A percentile compares a stretch with the other conserved stretches of the same genome.
These are phyloP conservation scores for Rhynchospora pubera DNA, from an alignment of 176 grass and related monocot genomes.

Conservation along the genomic window DNA sequence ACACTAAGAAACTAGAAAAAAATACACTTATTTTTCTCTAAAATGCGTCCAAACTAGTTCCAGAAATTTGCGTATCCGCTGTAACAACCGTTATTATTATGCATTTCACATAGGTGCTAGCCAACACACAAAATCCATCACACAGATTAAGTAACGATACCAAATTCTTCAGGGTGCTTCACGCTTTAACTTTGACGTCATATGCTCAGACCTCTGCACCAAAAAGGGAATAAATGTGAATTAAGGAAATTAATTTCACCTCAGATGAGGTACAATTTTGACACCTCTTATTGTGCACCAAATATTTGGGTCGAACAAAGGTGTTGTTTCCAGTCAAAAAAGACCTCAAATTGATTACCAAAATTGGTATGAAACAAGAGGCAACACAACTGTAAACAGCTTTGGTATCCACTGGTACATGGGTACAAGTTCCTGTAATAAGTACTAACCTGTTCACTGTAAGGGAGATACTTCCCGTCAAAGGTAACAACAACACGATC, in stretches of 20 bases:
- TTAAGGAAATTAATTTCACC: neutral
- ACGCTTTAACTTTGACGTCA: slow-evolving; percentile 36
- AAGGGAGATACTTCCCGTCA: slow-evolving; percentile 90
- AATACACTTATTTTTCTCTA: neutral
- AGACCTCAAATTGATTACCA: neutral
- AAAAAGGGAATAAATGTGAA: neutral
- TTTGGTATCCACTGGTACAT: neutral
- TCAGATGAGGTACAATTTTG: neutral
- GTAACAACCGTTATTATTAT: neutral
- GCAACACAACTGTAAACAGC: neutral
- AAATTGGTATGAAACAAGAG: neutral
- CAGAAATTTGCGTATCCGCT: neutral
- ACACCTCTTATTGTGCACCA: neutral
- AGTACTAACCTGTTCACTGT: slow-evolving; percentile 74
- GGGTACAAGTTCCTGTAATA: neutral
- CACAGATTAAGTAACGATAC: neutral
- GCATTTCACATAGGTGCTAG: neutral
- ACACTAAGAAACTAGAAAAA: neutral
- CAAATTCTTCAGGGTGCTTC: slow-evolving; percentile 31
- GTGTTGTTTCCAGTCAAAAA: neutral
- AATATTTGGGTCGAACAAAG: neutral
- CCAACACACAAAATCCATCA: neutral
- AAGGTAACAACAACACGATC: slow-evolving; percentile 78
- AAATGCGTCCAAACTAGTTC: neutral
- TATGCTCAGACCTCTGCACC: slow-evolving; percentile 64